Conservation (phyloP, 805 yeast genomes). For the Priceomyces melissophilus region DNA sequence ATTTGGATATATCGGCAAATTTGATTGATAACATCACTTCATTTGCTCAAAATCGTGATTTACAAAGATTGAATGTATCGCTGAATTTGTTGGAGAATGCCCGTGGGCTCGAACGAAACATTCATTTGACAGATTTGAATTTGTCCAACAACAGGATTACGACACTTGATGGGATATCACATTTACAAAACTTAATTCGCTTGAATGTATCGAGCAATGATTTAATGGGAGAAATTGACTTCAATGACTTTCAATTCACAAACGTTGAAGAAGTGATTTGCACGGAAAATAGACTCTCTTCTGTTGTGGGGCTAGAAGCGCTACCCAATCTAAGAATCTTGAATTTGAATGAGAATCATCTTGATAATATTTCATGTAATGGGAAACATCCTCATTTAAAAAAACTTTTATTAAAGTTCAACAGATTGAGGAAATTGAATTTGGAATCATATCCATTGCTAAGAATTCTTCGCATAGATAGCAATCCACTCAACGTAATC, state of each 20-base stretch:
- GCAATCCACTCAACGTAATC: conserved; percentile 29
- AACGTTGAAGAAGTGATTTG: conserved; percentile 43
- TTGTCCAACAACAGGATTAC: conserved; percentile 34
- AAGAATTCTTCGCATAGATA: conserved; percentile 45
- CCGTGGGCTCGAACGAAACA: conserved; percentile 32
- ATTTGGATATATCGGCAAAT: conserved; percentile 38
- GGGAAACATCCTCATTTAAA: conserved; percentile 28
- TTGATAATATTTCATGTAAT: conserved; percentile 19
- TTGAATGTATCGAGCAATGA: conserved; percentile 43
- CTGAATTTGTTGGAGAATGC: conserved; percentile 35
- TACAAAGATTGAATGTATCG: conserved; percentile 42
- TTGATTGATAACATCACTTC: conserved; percentile 38
- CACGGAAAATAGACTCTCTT: conserved; percentile 37
- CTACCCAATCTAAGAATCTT: conserved; percentile 35
- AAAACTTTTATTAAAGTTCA: conserved; percentile 36
- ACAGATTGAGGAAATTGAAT: conserved; percentile 30
- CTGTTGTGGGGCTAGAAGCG: conserved; percentile 32
- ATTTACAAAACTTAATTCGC: conserved; percentile 35
- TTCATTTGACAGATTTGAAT: conserved; percentile 41
- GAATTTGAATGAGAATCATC: conserved; percentile 40
- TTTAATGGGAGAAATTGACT: conserved; percentile 36
- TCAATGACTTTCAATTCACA: conserved; percentile 29
- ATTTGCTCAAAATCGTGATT: conserved; percentile 35
- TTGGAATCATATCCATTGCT: conserved; percentile 33
- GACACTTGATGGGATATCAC: conserved; percentile 33